Conservation (phyloP, 140 eudicot species). For the Erigeron philadelphicus region DNA sequence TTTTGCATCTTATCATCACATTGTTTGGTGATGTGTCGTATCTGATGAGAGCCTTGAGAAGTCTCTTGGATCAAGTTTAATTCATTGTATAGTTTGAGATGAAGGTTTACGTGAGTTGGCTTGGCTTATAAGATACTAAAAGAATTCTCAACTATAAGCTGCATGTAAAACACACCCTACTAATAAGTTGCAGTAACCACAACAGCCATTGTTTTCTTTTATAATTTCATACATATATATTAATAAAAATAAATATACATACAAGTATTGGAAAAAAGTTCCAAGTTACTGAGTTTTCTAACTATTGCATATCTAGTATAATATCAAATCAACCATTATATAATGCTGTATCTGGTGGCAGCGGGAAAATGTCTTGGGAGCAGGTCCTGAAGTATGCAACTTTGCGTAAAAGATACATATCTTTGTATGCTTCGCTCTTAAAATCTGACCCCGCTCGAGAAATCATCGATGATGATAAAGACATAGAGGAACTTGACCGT, state of each 20-base stretch:
- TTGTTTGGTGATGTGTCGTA: background rate
- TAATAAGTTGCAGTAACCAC: conserved; percentile 18
- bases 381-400: conserved; percentile 83
- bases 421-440: conserved; percentile 78
- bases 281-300: conserved; percentile 1
- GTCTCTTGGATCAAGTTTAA: background rate
- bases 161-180: too few species aligned
- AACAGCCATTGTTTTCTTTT: conserved; percentile 14
- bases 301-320: conserved; percentile 14
- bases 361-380: conserved; percentile 95
- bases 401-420: conserved; percentile 81
- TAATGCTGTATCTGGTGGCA: conserved; percentile 39
- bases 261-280: background rate
- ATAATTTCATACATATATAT: background rate
- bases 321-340: conserved; percentile 10
- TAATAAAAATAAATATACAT: too few species aligned
- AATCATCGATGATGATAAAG: conserved; percentile 70
- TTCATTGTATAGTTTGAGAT: conserved; percentile 19
- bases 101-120: conserved; percentile 19
- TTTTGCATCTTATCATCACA: conserved; percentile 2
- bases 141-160: conserved; percentile 1
- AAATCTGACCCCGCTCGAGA: conserved; percentile 61
- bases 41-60: conserved; percentile 12
- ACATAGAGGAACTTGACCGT: conserved; percentile 81
- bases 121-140: conserved; percentile 20